These are phyloP conservation scores for Gentiana macrophylla DNA, from an alignment of 257 asterid genomes.

Conservation along the genomic window DNA sequence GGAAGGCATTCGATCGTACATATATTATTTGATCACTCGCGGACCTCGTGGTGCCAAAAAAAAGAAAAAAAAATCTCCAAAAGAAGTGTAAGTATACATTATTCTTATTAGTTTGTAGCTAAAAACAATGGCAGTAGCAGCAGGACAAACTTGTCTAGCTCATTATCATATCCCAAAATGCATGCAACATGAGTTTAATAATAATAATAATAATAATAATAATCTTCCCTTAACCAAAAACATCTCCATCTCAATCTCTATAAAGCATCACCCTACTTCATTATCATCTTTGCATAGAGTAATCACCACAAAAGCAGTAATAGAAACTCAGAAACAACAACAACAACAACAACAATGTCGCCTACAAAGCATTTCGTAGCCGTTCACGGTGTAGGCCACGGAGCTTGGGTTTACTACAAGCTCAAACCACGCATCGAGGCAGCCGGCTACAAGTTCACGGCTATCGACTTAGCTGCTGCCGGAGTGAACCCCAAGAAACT, in stretches of 20 bases:
- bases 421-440: conserved; percentile 54
- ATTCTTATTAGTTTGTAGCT: no score
- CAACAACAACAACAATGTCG: conserved; percentile 12
- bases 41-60: conserved; percentile 9
- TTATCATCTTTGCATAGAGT: no score
- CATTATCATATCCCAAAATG: no score
- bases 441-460: conserved; percentile 39
- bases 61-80: background rate
- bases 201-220: no score
- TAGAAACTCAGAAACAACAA: background rate
- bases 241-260: no score
- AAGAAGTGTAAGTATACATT: no score
- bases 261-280: no score
- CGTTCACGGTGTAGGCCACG: conserved; percentile 63
- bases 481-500: conserved; percentile 18
- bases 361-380: conserved; percentile 40
- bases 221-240: no score
- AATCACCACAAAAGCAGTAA: background rate
- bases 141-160: no score
- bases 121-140: no score
- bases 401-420: conserved; percentile 61
- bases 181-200: no score
- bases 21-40: background rate
- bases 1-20: no score
- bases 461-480: conserved; percentile 42